Conservation (phyloP, 2,329 filamentous ascomycete species). For the Dactylellina drechsleri region DNA sequence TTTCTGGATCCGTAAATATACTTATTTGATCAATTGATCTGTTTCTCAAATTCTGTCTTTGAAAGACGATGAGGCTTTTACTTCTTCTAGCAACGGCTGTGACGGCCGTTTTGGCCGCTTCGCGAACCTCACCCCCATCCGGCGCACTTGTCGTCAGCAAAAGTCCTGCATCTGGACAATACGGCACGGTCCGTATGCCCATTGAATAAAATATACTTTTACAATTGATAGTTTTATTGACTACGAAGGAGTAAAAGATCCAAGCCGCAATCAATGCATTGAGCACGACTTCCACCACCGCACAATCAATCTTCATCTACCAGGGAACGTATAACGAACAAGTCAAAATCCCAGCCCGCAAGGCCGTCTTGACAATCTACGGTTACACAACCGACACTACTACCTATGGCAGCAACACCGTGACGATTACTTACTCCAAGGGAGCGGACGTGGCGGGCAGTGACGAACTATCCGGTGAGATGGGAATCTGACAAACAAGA, state of each 20-base stretch:
- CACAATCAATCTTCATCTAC: slow-evolving; percentile 72
- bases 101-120: slow-evolving; percentile 56
- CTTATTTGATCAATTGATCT: no score
- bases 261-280: slow-evolving; percentile 70
- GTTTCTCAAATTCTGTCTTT: no score
- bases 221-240: no score
- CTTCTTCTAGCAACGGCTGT: slow-evolving; percentile 2
- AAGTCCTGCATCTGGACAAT: slow-evolving; percentile 61
- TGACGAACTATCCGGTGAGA: slow-evolving; percentile 66
- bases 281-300: slow-evolving; percentile 65
- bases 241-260: slow-evolving; percentile 60
- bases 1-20: no score
- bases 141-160: slow-evolving; percentile 66
- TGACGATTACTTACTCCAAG: slow-evolving; percentile 66
- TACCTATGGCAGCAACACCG: slow-evolving; percentile 68
- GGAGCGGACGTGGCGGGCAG: slow-evolving; percentile 65
- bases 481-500: not conserved
- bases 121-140: slow-evolving; percentile 64
- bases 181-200: slow-evolving; percentile 62
- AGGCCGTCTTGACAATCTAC: slow-evolving; percentile 67
- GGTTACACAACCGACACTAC: slow-evolving; percentile 69
- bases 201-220: slow-evolving; percentile 14
- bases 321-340: slow-evolving; percentile 69
- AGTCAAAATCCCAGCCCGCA: slow-evolving; percentile 66
- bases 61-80: not conserved